Evolutionary conservation across 345 rosid genomes (phyloP).

Genomic region (Murraya koenigii): DNA sequence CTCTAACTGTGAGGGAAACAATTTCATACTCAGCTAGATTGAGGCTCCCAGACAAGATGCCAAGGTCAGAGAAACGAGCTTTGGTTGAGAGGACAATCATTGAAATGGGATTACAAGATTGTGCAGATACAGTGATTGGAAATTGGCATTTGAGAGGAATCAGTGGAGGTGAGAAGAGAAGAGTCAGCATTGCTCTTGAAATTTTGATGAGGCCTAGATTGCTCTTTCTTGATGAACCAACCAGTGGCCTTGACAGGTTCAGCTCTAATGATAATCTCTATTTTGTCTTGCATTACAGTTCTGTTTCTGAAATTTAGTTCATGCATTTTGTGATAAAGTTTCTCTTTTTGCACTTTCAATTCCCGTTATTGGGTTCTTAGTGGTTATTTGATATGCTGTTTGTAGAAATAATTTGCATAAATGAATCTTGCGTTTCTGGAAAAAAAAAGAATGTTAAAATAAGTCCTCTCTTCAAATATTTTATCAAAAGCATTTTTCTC

Average conservation of each 20-base stretch:
- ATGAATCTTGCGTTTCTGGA: no score
- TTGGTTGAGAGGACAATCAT: constrained; percentile 79
- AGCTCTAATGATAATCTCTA: neutral
- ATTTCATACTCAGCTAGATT: constrained; percentile 80
- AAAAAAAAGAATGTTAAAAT: no score
- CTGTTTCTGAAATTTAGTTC: neutral
- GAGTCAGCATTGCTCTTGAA: constrained; percentile 95
- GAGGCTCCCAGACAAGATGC: constrained; percentile 92
- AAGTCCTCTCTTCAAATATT: no score
- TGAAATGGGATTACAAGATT: constrained; percentile 98
- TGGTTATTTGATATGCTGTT: no score
- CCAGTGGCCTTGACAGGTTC: constrained; percentile 96
- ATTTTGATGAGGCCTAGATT: constrained; percentile 91
- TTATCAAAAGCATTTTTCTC: neutral
- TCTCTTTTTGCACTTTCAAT: neutral
- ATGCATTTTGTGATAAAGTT: neutral
- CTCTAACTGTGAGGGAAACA: constrained; percentile 90
- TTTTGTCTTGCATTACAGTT: neutral
- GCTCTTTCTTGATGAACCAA: constrained; percentile 95
- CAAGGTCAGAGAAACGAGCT: constrained; percentile 70
- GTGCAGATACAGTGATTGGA: constrained; percentile 90
- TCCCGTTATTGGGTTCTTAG: no score
- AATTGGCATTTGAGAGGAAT: constrained; percentile 95
- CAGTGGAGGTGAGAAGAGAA: constrained; percentile 90
- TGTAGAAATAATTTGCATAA: no score